A percentile compares a stretch with the other conserved stretches of the same genome.
phyloP scores from a whole-genome alignment of 1,284 basidiomycete species.

The Thelephora terrestris region DNA sequence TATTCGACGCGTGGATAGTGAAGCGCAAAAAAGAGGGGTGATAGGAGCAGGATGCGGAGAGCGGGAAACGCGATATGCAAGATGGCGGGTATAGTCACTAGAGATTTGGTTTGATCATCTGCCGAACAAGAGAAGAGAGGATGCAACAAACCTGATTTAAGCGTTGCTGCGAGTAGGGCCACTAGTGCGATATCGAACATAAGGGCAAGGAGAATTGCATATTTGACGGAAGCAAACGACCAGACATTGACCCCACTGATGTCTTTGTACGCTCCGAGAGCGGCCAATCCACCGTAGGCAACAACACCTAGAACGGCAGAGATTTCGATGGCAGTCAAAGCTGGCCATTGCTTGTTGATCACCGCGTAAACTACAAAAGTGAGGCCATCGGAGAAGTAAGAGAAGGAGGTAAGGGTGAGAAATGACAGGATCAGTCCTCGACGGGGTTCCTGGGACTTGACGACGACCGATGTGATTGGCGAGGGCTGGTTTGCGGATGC shows the following conservation, averaged over 20 bases:
- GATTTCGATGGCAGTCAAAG: slow-evolving; percentile 55
- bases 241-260: slow-evolving; percentile 61
- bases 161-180: slow-evolving; percentile 38
- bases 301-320: slow-evolving; percentile 56
- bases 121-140: slow-evolving; percentile 1
- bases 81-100: slow-evolving; percentile 26
- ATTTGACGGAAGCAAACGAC: slow-evolving; percentile 49
- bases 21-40: slow-evolving; percentile 47
- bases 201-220: slow-evolving; percentile 40
- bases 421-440: slow-evolving; percentile 59
- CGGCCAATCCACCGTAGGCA: slow-evolving; percentile 58
- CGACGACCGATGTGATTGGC: slow-evolving; percentile 66
- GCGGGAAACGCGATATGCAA: slow-evolving; percentile 55
- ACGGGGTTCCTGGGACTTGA: slow-evolving; percentile 60
- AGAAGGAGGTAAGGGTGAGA: slow-evolving; percentile 62
- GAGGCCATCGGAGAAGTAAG: slow-evolving; percentile 80
- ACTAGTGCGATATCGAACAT: slow-evolving; percentile 50
- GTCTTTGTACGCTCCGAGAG: slow-evolving; percentile 68
- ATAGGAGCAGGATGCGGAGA: slow-evolving; percentile 53
- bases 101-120: slow-evolving; percentile 21
- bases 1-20: slow-evolving; percentile 50
- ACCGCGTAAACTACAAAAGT: slow-evolving; percentile 56
- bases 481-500: slow-evolving; percentile 34
- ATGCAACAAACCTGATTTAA: slow-evolving; percentile 18
- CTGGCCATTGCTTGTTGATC: slow-evolving; percentile 53